phyloP scores from a whole-genome alignment of 805 yeast genomes.

The Yarrowia sp. region DNA sequence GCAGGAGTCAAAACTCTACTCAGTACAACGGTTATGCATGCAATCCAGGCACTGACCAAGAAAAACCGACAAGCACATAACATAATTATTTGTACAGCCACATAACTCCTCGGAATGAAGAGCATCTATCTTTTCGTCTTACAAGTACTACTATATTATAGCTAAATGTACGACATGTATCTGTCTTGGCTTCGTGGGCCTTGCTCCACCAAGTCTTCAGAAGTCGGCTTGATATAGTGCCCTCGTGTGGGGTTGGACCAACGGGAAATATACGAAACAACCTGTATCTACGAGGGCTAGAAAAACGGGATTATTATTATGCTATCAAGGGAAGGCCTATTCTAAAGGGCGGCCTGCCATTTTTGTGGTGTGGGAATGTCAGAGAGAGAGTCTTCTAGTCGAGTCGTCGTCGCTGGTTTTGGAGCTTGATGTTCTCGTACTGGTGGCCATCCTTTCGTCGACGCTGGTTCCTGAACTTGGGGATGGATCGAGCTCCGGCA shows the following conservation, averaged over 20 bases:
- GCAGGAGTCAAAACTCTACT: neutral
- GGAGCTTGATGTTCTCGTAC: slow-evolving; percentile 9
- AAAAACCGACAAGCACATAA: too few relatives aligned
- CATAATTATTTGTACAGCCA: too few relatives aligned
- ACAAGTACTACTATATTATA: too few relatives aligned
- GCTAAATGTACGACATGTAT: slow-evolving; percentile 31
- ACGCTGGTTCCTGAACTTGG: slow-evolving; percentile 13
- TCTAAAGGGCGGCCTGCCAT: neutral
- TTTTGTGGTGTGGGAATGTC: neutral
- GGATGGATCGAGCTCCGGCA: slow-evolving; percentile 18
- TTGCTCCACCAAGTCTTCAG: slow-evolving; percentile 31
- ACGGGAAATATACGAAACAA: slow-evolving; percentile 9
- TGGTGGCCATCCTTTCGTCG: neutral
- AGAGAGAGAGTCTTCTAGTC: neutral
- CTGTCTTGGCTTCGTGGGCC: slow-evolving; percentile 31
- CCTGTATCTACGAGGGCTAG: slow-evolving; percentile 25
- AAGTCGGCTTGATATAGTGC: slow-evolving; percentile 9
- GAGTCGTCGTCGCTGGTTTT: slow-evolving; percentile 14
- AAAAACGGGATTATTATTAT: slow-evolving; percentile 1
- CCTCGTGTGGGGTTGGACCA: slow-evolving; percentile 21
- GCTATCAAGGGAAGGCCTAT: slow-evolving; percentile 1
- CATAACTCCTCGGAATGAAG: too few relatives aligned
- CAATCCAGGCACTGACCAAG: neutral
- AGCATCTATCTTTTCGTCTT: too few relatives aligned
- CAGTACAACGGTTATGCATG: slow-evolving; percentile 14